A percentile compares a stretch with the other conserved stretches of the same genome.
Evolutionary conservation across 2,329 filamentous ascomycete genomes (phyloP).

Genomic region (Cercospora sp.): DNA sequence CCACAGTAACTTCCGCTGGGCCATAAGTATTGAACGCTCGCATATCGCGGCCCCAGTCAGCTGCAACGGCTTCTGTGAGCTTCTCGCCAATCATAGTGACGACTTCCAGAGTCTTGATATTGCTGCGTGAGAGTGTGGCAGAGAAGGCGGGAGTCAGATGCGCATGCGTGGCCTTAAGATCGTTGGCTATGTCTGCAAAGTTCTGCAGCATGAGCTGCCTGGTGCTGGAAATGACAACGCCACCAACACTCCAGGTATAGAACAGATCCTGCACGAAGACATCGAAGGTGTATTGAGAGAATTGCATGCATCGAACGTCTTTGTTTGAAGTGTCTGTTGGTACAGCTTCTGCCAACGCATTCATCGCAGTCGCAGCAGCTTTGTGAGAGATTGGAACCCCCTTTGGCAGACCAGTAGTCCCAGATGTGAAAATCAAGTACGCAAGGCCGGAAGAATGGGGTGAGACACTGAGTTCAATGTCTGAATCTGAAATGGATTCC

Average conservation of each 20-base stretch:
- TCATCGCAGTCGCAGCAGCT: constrained; percentile 42
- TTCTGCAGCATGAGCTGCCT: constrained; percentile 21
- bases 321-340: constrained; percentile 13
- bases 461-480: not conserved
- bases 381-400: constrained; percentile 42
- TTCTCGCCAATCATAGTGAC: constrained; percentile 26
- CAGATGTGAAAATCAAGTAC: constrained; percentile 57
- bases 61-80: constrained; percentile 21
- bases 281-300: constrained; percentile 44
- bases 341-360: constrained; percentile 26
- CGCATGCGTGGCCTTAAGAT: constrained; percentile 21
- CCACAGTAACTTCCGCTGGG: constrained; percentile 20
- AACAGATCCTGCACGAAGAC: constrained; percentile 41
- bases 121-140: constrained; percentile 15
- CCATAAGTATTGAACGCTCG: constrained; percentile 23
- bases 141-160: constrained; percentile 22
- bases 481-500: not conserved
- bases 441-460: constrained; percentile 50
- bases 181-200: constrained; percentile 22
- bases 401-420: constrained; percentile 43
- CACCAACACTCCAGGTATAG: constrained; percentile 22
- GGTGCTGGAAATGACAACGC: constrained; percentile 20
- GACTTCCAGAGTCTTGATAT: constrained; percentile 20
- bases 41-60: constrained; percentile 18
- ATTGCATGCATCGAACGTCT: constrained; percentile 35